Percentiles rank a stretch among this genome's conserved stretches.
Conservation (phyloP, 2,329 filamentous ascomycete genomes). For the Talaromyces sp. region DNA sequence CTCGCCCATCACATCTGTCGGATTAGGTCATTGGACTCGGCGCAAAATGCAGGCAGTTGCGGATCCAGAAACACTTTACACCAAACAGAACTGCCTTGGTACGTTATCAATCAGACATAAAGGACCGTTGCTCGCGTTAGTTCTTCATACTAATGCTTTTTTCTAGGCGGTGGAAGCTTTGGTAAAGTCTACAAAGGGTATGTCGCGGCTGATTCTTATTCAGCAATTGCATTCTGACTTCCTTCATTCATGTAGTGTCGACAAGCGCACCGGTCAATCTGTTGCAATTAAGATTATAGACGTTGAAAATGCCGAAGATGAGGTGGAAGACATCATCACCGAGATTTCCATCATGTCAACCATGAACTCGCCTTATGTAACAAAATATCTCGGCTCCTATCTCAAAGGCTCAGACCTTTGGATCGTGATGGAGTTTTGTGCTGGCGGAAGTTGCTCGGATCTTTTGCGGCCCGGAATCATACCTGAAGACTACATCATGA, state of each 20-base stretch:
- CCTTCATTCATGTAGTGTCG: slow-evolving; percentile 60
- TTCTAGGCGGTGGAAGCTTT: slow-evolving; percentile 86
- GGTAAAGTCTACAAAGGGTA: slow-evolving; percentile 98
- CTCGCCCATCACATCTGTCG: neutral
- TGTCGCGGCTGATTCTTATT: slow-evolving; percentile 23
- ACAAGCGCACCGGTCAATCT: slow-evolving; percentile 86
- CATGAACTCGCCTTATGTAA: slow-evolving; percentile 92
- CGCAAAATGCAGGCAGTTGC: slow-evolving; percentile 52
- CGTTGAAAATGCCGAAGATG: slow-evolving; percentile 97
- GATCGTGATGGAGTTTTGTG: slow-evolving; percentile 99
- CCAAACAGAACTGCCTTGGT: slow-evolving; percentile 88
- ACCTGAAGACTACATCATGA: slow-evolving; percentile 92
- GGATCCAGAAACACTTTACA: slow-evolving; percentile 89
- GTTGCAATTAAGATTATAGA: slow-evolving; percentile 99
- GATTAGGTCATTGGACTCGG: neutral
- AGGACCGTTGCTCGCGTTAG: neutral
- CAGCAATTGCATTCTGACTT: slow-evolving; percentile 3
- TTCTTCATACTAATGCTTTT: neutral
- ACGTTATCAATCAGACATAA: slow-evolving; percentile 28
- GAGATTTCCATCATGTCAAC: slow-evolving; percentile 97
- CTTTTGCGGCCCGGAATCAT: slow-evolving; percentile 91
- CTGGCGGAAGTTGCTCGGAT: slow-evolving; percentile 92
- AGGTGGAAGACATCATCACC: slow-evolving; percentile 98
- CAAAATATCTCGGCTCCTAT: slow-evolving; percentile 96
- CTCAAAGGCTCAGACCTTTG: slow-evolving; percentile 93